Evolutionary conservation across 805 yeast species (phyloP), one percentile per base, ranked within the genome.

Genomic region (Sugiyamaella smithiae): DNA sequence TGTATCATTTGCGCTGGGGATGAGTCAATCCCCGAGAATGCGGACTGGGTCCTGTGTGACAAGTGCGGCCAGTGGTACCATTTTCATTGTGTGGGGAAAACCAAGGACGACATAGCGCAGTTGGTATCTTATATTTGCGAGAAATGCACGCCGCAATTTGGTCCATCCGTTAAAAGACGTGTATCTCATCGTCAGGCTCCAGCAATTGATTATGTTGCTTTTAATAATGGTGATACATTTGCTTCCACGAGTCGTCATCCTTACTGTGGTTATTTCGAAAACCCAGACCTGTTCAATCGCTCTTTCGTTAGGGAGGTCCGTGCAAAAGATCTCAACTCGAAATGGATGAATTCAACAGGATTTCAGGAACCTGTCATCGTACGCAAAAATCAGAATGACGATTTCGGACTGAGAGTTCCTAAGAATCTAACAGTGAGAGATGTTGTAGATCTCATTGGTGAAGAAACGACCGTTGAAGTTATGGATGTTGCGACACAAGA

Each of bases 401-500:
- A 58, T 0, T 64, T 73, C 2, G 85, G 78, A 0, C 67, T 82
- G 73, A 29, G 51, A n/a, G 64, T 82, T n/a, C 95, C 95, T 0
- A 58, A 60, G 5, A 58, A 65, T 3, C 68, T 86, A 33, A 74
- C 80, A 5, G 81, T 87, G 4, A 72, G 75, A 38, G 69, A 78
- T 51, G 74, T 87, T 0, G 70, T 84, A 0, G 74, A 75, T 4
- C 60, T 72, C 9, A 74, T 88, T 23, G 96, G 96, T 0, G 76
- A 67, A 3, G 84, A 81, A 32, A 67, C 68, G 3, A 75, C 75
- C 0, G 76, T 89, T 1, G 95, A 87, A 48, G 96, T 89, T 1
- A 87, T 89, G 91, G 96, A 89, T 63, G 95, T 88, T 2, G 72
- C 85, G 19, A 82, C 95, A 0, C 97, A 89, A 59, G 83, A 84